These are phyloP conservation scores for Trichoderma sp. DNA, from an alignment of 2,329 filamentous ascomycete genomes.

Conservation along the genomic window DNA sequence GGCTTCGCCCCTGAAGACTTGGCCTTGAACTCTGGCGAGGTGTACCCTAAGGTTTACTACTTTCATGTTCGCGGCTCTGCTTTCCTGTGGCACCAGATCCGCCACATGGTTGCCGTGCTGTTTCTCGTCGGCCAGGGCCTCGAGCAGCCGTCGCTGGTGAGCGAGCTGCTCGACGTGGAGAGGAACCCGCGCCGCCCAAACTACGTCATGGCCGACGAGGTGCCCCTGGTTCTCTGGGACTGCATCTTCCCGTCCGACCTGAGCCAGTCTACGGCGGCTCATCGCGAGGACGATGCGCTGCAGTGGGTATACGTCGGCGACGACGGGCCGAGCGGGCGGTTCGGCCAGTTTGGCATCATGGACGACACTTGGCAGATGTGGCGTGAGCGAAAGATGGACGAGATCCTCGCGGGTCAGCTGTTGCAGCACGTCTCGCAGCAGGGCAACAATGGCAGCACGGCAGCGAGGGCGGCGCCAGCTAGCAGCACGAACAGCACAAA, in stretches of 20 bases:
- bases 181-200: constrained; percentile 74
- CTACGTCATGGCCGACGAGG: constrained; percentile 89
- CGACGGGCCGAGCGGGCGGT: constrained; percentile 58
- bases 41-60: constrained; percentile 71
- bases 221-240: constrained; percentile 92
- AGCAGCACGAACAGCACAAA: constrained; percentile 32
- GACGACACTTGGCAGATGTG: constrained; percentile 81
- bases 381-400: constrained; percentile 85
- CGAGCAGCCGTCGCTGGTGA: constrained; percentile 72
- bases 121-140: constrained; percentile 90
- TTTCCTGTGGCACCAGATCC: constrained; percentile 97
- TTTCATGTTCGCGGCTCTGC: constrained; percentile 88
- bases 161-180: constrained; percentile 70
- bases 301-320: constrained; percentile 81
- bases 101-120: constrained; percentile 89
- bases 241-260: constrained; percentile 73
- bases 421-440: constrained; percentile 61
- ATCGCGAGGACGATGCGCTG: constrained; percentile 56
- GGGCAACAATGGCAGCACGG: constrained; percentile 27
- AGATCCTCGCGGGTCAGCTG: constrained; percentile 75
- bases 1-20: constrained; percentile 34
- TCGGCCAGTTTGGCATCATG: constrained; percentile 65
- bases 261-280: constrained; percentile 37
- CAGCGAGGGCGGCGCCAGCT: background rate
- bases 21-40: constrained; percentile 19